These are phyloP conservation scores for Penicillium oxalicum DNA, from an alignment of 2,329 filamentous ascomycete species.

Conservation along the genomic window DNA sequence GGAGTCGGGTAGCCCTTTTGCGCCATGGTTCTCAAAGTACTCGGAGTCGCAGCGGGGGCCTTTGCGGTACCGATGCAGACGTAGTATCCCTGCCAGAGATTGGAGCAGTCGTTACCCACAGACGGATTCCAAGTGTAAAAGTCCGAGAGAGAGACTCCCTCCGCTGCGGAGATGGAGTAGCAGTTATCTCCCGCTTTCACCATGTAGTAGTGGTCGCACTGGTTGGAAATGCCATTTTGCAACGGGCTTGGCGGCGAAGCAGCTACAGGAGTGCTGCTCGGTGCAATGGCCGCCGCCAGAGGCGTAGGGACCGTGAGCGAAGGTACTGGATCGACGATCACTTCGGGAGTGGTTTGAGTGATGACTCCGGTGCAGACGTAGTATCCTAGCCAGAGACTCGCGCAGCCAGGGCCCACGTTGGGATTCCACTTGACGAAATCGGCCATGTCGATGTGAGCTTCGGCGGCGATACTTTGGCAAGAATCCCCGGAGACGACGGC, in stretches of 20 bases:
- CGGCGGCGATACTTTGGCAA: slow-evolving; percentile 7
- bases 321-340: no score
- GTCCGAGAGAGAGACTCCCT: slow-evolving; percentile 1
- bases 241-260: no score
- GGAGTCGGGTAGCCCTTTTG: no score
- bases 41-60: neutral
- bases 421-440: slow-evolving; percentile 20
- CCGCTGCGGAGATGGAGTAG: neutral
- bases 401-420: slow-evolving; percentile 9
- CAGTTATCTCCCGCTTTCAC: neutral
- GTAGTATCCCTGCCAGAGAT: slow-evolving; percentile 12
- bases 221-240: no score
- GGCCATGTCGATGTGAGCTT: neutral
- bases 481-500: neutral
- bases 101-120: slow-evolving; percentile 8
- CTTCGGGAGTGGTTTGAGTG: neutral
- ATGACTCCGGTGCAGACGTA: slow-evolving; percentile 9
- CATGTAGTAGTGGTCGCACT: neutral
- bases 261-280: no score
- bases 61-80: neutral
- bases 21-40: neutral
- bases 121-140: slow-evolving; percentile 20
- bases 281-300: no score
- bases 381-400: slow-evolving; percentile 6
- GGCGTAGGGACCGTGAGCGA: no score